Base-by-base conservation (phyloP, 768 basidiomycete genomes). In the Rhizopogon sp. region DNA sequence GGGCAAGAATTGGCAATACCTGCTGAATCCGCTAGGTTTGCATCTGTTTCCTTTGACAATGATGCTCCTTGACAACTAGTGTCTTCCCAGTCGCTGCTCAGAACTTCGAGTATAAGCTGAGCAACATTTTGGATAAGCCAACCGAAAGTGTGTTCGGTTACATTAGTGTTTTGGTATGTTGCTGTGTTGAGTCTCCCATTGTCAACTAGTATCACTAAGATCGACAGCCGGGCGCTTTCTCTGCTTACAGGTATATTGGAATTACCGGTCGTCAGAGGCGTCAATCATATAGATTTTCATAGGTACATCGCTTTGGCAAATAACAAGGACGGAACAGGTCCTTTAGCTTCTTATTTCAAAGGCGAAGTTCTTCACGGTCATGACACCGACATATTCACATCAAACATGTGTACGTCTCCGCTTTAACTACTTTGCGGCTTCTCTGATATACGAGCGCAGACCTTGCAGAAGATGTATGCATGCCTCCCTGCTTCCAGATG, bases 311-410 rank as follows among this genome's bases (percentile, higher is more conserved):
- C 93, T 0, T 67, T 98, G 55, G 88, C 90, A 68, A 97, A 98
- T 62, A 82, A 94, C 63, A 81, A 82, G 58, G 72, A 76, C 17
- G 95, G 94, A 0, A 75, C 80, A 22, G 96, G 96, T 0, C 96
- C 96, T 5, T 73, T 98, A 4, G 90, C 93, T 13, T 94, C 95
- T 14, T 99, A 99, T 69, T 99, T 99, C 78, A 90, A 98, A 67
- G 97, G 97, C 8, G 97, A 99, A 67, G 79, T 88, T 20, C 70
- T 92, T 25, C 85, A 88, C 60, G 91, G 90, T 9, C 80, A 84
- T 29, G 88, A 91, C 64, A 89, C 91, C 0, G 92, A 94, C 64
- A 93, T 96, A 43, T 94, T 94, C 70, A 95, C 92, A 5, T 93
- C 93, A 7, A 97, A 97, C 64, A 96, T 96, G 93, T 98, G 89